phyloP scores from a whole-genome alignment of 225 moss, liverwort and hornwort species.

The Sphagnum contortum region DNA sequence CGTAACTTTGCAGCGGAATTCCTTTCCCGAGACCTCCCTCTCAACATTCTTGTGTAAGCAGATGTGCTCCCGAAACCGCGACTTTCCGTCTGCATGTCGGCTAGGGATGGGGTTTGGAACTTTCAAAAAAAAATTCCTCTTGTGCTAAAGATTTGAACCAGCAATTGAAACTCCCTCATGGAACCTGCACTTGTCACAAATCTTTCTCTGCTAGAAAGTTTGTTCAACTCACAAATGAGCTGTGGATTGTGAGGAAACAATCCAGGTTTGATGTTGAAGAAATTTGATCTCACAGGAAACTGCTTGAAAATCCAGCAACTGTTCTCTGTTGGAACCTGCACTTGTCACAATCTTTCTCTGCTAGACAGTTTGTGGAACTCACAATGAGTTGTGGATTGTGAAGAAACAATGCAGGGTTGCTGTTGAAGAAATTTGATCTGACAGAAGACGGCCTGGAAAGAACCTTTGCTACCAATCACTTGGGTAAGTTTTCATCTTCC shows the following conservation, averaged over 20 bases:
- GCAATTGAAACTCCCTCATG: too few species aligned
- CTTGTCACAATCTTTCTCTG: too few species aligned
- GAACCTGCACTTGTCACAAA: too few species aligned
- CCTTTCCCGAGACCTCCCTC: slow-evolving; percentile 7
- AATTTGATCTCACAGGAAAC: neutral
- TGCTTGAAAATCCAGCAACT: too few species aligned
- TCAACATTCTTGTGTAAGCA: slow-evolving; percentile 11
- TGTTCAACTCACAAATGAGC: neutral
- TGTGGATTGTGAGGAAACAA: neutral
- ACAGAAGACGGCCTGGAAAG: slow-evolving; percentile 27
- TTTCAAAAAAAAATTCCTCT: neutral
- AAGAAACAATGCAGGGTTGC: slow-evolving; percentile 33
- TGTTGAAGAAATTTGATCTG: slow-evolving; percentile 3
- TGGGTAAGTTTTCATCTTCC: slow-evolving; percentile 11
- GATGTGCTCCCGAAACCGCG: too few species aligned
- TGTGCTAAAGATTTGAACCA: neutral
- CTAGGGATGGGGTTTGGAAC: neutral
- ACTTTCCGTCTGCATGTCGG: neutral
- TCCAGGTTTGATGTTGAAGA: neutral
- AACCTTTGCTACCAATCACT: slow-evolving; percentile 38
- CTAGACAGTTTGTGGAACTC: neutral
- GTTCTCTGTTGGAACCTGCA: too few species aligned
- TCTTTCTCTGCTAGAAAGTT: too few species aligned
- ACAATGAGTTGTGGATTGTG: slow-evolving; percentile 5
- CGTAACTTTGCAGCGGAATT: slow-evolving; percentile 4